A percentile compares a stretch with the other conserved stretches of the same genome.
phyloP scores from a whole-genome alignment of 345 rosid species.

The Euclidium syriacum region DNA sequence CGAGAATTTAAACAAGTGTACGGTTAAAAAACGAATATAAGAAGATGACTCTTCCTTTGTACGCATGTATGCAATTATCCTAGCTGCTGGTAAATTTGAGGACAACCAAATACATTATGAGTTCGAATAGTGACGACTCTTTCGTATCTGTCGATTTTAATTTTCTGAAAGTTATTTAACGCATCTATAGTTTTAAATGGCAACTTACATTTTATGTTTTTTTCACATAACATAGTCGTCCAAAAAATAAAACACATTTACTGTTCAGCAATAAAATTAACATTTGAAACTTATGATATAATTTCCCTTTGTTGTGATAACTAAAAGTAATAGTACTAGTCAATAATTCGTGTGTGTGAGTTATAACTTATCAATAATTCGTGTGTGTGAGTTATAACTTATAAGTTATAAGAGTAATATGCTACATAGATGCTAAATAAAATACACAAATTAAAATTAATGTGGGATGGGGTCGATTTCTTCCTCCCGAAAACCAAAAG shows the following conservation, averaged over 20 bases:
- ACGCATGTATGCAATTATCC: constrained; percentile 37
- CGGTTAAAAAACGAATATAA: constrained; percentile 15
- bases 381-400: background rate
- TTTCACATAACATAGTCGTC: too few relatives aligned
- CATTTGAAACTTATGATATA: too few relatives aligned
- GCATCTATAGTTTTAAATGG: background rate
- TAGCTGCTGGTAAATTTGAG: constrained; percentile 20
- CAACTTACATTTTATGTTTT: background rate
- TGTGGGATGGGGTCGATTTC: background rate
- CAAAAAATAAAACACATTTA: too few relatives aligned
- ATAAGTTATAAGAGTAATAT: background rate
- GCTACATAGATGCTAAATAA: background rate
- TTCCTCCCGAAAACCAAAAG: constrained; percentile 19
- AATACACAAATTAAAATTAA: background rate
- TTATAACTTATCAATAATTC: too few relatives aligned
- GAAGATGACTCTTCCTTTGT: constrained; percentile 33
- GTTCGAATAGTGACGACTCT: constrained; percentile 15
- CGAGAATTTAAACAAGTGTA: constrained; percentile 12
- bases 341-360: background rate
- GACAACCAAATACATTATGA: constrained; percentile 19
- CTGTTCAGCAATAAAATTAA: background rate
- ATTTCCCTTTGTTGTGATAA: too few relatives aligned
- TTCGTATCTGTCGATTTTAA: background rate
- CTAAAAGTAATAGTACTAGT: too few relatives aligned
- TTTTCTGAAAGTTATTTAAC: background rate